These are phyloP conservation scores for Cercospora sesami DNA, from an alignment of 2,329 filamentous ascomycete species.

Conservation along the genomic window DNA sequence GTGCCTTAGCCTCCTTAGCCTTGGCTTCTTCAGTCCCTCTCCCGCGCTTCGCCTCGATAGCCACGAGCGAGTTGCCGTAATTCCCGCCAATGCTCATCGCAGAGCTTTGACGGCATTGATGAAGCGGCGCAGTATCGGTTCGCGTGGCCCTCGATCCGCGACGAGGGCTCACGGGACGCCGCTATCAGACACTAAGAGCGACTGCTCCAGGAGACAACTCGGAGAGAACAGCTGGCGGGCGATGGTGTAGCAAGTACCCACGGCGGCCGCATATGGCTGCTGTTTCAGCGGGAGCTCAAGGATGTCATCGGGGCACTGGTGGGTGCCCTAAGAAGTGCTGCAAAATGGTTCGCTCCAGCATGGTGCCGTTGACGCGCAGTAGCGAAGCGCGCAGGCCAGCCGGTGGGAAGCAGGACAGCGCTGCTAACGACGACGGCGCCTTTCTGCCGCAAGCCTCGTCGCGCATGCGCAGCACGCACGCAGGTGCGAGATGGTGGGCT, in stretches of 20 bases:
- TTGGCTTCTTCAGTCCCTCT: background rate
- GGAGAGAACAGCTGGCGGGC: background rate
- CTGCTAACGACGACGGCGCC: background rate
- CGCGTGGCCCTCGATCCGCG: background rate
- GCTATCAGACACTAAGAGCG: background rate
- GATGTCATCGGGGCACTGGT: background rate
- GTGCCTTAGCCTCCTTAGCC: background rate
- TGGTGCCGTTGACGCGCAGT: slow-evolving; percentile 2
- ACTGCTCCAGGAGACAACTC: background rate
- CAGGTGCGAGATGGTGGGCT: background rate
- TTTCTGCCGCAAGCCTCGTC: slow-evolving; percentile 10
- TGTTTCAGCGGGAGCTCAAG: background rate
- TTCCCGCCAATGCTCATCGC: background rate
- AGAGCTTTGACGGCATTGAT: background rate
- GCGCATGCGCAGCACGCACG: background rate
- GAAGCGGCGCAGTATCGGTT: background rate
- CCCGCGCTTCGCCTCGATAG: background rate
- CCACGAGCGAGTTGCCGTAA: background rate
- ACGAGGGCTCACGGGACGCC: background rate
- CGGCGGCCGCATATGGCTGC: background rate
- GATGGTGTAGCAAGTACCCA: background rate
- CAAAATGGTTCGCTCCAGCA: background rate
- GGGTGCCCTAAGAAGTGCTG: background rate
- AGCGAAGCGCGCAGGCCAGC: slow-evolving; percentile 6
- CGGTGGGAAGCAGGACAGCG: background rate